Percentiles rank a stretch among this genome's conserved stretches.
Conservation (phyloP, 2,329 filamentous ascomycete species). For the Colletotrichum scovillei region DNA sequence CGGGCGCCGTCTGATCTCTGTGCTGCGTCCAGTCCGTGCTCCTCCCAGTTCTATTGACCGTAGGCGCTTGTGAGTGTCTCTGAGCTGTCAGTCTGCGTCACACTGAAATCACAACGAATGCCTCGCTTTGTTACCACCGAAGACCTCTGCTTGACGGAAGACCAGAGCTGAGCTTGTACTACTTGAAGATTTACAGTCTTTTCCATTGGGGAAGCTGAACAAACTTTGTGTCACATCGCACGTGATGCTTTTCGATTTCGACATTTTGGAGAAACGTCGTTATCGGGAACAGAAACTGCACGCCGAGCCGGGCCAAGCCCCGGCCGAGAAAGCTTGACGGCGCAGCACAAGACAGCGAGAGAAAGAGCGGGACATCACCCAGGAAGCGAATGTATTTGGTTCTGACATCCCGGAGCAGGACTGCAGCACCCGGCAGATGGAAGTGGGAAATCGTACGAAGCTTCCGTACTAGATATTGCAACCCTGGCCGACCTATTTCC, state of each 20-base stretch:
- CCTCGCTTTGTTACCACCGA: not conserved
- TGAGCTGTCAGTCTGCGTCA: not conserved
- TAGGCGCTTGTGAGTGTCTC: not conserved
- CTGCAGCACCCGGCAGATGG: not conserved
- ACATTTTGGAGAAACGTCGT: not conserved
- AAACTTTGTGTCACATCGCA: not conserved
- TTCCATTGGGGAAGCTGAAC: not conserved
- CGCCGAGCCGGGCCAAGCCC: constrained; percentile 23
- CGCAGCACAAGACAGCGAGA: not conserved
- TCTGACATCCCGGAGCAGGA: not conserved
- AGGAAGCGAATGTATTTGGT: not conserved
- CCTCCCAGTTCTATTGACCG: not conserved
- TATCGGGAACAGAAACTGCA: not conserved
- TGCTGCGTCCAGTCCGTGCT: constrained; percentile 2
- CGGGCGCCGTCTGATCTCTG: constrained; percentile 5
- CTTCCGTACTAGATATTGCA: not conserved
- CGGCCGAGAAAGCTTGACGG: constrained; percentile 17
- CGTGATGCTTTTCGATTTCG: not conserved
- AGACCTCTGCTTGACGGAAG: not conserved
- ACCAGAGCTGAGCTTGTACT: not conserved
- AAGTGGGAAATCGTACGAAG: not conserved
- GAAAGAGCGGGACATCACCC: not conserved
- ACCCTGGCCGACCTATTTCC: not conserved
- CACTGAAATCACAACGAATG: not conserved
- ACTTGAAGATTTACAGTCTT: not conserved